These are phyloP conservation scores for Hanseniaspora guilliermondii DNA, from an alignment of 805 yeast genomes.

Conservation along the genomic window DNA sequence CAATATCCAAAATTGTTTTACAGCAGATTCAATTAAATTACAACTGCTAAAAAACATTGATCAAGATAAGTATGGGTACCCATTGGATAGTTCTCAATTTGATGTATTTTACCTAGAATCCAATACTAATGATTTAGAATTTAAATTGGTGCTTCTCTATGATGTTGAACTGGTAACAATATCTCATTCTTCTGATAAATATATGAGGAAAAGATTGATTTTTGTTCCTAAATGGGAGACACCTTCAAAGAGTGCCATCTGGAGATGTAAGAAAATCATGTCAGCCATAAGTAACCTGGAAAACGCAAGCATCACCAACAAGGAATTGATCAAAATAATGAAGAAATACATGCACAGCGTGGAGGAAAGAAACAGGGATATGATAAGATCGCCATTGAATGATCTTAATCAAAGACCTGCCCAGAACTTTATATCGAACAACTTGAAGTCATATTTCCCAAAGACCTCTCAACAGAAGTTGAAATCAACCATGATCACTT, in stretches of 20 bases:
- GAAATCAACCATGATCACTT: conserved; percentile 69
- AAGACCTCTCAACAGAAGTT: conserved; percentile 58
- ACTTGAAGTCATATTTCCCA: conserved; percentile 85
- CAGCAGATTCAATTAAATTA: conserved; percentile 64
- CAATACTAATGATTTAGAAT: conserved; percentile 28
- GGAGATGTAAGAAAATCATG: conserved; percentile 39
- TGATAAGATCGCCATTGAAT: conserved; percentile 25
- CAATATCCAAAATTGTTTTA: conserved; percentile 66
- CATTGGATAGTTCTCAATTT: conserved; percentile 28
- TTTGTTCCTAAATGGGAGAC: conserved; percentile 50
- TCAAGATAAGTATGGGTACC: conserved; percentile 17
- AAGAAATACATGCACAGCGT: background rate
- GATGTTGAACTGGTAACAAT: conserved; percentile 74
- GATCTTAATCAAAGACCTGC: conserved; percentile 87
- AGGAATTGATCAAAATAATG: background rate
- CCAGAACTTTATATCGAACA: conserved; percentile 77
- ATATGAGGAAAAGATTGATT: conserved; percentile 57
- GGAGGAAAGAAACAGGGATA: conserved; percentile 14
- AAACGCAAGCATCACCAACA: conserved; percentile 8
- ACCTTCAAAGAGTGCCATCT: conserved; percentile 52
- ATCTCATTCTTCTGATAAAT: conserved; percentile 61
- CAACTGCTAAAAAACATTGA: conserved; percentile 48
- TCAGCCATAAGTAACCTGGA: conserved; percentile 21
- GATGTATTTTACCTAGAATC: conserved; percentile 43
- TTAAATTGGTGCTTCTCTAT: conserved; percentile 38